Base-by-base conservation (phyloP, 1,139 yeast species). In the Yarrowia galli region DNA sequence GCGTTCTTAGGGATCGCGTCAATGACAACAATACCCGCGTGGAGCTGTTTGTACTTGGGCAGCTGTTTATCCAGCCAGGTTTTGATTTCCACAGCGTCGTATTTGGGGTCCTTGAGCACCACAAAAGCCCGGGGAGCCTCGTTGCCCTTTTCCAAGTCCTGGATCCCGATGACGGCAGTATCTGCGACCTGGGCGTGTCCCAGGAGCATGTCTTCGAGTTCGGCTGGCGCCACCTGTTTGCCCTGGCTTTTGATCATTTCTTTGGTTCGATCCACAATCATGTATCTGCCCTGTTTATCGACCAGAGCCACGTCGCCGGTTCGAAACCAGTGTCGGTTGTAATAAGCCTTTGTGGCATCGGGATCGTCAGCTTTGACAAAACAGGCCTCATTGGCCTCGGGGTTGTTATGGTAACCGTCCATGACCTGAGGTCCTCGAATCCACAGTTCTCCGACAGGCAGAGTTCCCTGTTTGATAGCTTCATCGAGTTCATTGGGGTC, bases 221-320 rank as follows among this genome's bases (percentile, higher is more conserved):
- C 89, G 70, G 91, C 96, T 1, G 96, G 95, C 0, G 95, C 89
- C 43, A 90, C 88, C 76, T 90, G 91, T 76, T 89, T 93, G 69
- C 95, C 96, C 78, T 90, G 93, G 10, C 91, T 82, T 77, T 90
- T 89, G 82, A 89, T 90, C 77, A 89, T 87, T 76, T 89, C 91
- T 79, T 90, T 90, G 60, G 88, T 90, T 69, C 96, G 82, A 76
- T 90, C 96, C 69, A 90, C 85, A 69, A 90, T 87, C 71, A 75
- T 80, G 58, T 88, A 78, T 72, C 88, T 83, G 35, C 89, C 91
- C 49, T 81, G 81, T 13, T 75, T 74, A 53, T 82, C 84, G 63
- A 89, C 78, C 53, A 79, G 79, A 3, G 89, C 93, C 70, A 89
- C 85, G 77, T 90, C 97, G 64, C 97, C 97, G 9, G 96, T 90